Base-by-base conservation (phyloP, 225 moss, liverwort and hornwort species). In the Asterella californica region DNA sequence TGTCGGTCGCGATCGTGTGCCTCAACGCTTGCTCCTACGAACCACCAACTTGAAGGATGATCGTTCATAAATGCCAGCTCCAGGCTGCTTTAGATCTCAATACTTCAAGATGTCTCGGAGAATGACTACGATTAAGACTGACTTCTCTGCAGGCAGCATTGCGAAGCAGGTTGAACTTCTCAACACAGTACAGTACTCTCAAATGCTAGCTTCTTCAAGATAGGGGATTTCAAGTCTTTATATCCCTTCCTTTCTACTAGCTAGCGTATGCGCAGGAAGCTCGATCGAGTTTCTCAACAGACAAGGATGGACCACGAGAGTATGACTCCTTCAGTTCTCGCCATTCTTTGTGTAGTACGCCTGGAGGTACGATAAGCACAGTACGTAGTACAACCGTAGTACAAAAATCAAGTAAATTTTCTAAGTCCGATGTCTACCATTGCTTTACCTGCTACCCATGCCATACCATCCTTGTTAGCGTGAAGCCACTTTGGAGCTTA, bases 381-480 rank as follows among this genome's bases (percentile, higher is more conserved):
- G 42, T 42, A 42, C n/a, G 42, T 42, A 67, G 67, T 67, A 67
- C 67, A 67, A 67, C 67, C 67, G 2, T 67, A 67, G 67, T 67
- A 67, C 67, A 65, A 29, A 67, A 18, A 24, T 18, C 33, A 67
- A 34, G 67, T 67, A 67, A 14, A 2, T 17, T 29, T 0, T 10
- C 9, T 65, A 10, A 65, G 9, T 33, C 12, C 12, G 52, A 36
- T 33, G 34, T 36, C 18, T 36, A 33, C 34, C 17, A 12, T 67
- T 25, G 10, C 0, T 14, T 62, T 52, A 52, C 12, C 52, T 52
- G 52, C 52, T 48, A 11, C 48, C 7, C 48, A 48, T 6, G 5
- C 18, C 24, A 21, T 10, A 10, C 61, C n/a, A 61, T 27, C 10
- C 61, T 61, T 25, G 61, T 25, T 21, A 61, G 22, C n/a, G 61